Percentiles rank a stretch among this genome's conserved stretches.
Evolutionary conservation across 2,329 filamentous ascomycete genomes (phyloP).

Genomic region (Rutstroemia sp.): DNA sequence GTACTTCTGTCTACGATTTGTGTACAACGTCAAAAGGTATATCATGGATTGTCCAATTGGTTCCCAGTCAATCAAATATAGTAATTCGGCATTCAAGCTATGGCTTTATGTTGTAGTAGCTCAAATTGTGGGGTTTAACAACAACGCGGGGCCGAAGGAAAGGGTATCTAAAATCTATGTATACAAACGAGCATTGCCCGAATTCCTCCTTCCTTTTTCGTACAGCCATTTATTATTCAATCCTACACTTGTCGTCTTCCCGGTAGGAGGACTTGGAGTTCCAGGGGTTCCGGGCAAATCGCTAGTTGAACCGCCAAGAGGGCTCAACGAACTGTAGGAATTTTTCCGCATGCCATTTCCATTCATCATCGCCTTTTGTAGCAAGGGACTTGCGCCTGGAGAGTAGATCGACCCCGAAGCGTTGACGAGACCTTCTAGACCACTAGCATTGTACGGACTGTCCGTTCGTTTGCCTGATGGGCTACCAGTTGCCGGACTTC

Average conservation of each 20-base stretch:
- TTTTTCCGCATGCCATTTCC: conserved; percentile 45
- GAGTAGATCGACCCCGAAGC: conserved; percentile 42
- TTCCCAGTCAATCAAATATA: too few relatives aligned
- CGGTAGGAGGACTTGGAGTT: conserved; percentile 58
- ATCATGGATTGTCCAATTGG: neutral
- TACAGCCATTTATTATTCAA: conserved; percentile 95
- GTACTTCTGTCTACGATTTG: neutral
- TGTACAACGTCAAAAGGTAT: neutral
- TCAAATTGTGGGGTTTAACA: neutral
- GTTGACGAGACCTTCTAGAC: conserved; percentile 4
- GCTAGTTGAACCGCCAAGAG: conserved; percentile 39
- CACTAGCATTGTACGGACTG: neutral
- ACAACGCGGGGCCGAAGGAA: neutral
- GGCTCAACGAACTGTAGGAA: conserved; percentile 54
- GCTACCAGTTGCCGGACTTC: conserved; percentile 38
- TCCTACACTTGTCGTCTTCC: conserved; percentile 65
- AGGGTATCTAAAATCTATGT: conserved; percentile 25
- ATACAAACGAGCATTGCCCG: conserved; percentile 25
- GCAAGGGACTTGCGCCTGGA: conserved; percentile 47
- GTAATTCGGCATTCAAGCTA: neutral
- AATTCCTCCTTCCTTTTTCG: conserved; percentile 58
- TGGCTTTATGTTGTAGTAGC: neutral
- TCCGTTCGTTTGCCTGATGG: conserved; percentile 2
- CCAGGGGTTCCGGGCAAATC: conserved; percentile 46
- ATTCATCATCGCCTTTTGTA: conserved; percentile 58